phyloP scores from a whole-genome alignment of 2,329 filamentous ascomycete genomes.

The Sclerotinia sclerotiorum region DNA sequence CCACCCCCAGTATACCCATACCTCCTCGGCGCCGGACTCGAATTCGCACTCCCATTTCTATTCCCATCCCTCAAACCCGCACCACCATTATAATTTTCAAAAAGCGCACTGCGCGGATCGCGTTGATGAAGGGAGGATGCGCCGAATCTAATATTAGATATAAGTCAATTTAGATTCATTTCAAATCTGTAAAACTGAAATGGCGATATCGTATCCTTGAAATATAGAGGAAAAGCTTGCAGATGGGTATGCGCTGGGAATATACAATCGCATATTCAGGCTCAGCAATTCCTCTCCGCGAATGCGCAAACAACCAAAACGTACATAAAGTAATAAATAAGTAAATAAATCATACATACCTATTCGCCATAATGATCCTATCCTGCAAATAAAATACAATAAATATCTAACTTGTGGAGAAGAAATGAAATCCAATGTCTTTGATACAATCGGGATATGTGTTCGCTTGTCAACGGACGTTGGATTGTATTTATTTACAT shows the following conservation, averaged over 20 bases:
- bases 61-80: constrained; percentile 30
- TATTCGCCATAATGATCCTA: constrained; percentile 3
- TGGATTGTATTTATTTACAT: neutral
- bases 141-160: constrained; percentile 56
- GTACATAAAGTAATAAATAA: neutral
- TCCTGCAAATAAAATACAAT: neutral
- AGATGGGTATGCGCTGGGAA: neutral
- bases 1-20: constrained; percentile 53
- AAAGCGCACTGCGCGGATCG: constrained; percentile 70
- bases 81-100: constrained; percentile 68
- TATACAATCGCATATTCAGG: neutral
- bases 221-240: neutral
- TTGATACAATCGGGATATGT: constrained; percentile 5
- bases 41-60: neutral
- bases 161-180: neutral
- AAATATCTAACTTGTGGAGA: neutral
- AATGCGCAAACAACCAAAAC: neutral
- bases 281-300: neutral
- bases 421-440: neutral
- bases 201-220: neutral
- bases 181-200: neutral
- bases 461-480: constrained; percentile 15
- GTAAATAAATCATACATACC: neutral
- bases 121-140: constrained; percentile 70
- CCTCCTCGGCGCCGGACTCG: constrained; percentile 40